A percentile compares a stretch with the other conserved stretches of the same genome.
Conservation (phyloP, 139 green algal genomes). For the Closterium sp. region DNA sequence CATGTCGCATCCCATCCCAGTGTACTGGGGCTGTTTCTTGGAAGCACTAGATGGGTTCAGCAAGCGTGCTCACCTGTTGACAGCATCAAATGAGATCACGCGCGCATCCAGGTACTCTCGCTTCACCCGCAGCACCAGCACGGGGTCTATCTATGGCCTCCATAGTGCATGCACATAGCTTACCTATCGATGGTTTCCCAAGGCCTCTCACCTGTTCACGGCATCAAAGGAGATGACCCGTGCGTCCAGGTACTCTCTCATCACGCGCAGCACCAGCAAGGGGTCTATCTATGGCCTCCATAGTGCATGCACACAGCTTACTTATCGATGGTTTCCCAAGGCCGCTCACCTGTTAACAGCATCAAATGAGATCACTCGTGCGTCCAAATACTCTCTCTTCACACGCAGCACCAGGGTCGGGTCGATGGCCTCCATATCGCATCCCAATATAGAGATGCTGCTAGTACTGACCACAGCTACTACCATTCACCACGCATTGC, state of each 20-base stretch:
- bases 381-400: slow-evolving; percentile 22
- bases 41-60: too few species aligned
- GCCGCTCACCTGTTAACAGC: slow-evolving; percentile 26
- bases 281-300: slow-evolving; percentile 1
- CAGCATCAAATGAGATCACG: neutral
- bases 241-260: slow-evolving; percentile 17
- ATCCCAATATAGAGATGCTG: too few species aligned
- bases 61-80: slow-evolving; percentile 39
- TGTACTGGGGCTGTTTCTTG: too few species aligned
- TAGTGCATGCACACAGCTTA: too few species aligned
- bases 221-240: neutral
- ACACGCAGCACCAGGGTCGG: slow-evolving; percentile 3
- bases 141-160: too few species aligned
- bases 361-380: neutral
- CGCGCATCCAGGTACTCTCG: slow-evolving; percentile 11
- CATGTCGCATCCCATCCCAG: neutral
- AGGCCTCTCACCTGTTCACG: slow-evolving; percentile 41
- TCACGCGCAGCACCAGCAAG: slow-evolving; percentile 4
- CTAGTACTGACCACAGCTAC: too few species aligned
- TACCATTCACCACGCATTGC: too few species aligned
- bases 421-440: neutral
- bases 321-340: too few species aligned
- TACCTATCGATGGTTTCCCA: too few species aligned
- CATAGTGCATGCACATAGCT: too few species aligned
- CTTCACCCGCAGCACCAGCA: slow-evolving; percentile 1